These are phyloP conservation scores for Kewa caespitosa DNA, from an alignment of 179 eudicot species.

Conservation along the genomic window DNA sequence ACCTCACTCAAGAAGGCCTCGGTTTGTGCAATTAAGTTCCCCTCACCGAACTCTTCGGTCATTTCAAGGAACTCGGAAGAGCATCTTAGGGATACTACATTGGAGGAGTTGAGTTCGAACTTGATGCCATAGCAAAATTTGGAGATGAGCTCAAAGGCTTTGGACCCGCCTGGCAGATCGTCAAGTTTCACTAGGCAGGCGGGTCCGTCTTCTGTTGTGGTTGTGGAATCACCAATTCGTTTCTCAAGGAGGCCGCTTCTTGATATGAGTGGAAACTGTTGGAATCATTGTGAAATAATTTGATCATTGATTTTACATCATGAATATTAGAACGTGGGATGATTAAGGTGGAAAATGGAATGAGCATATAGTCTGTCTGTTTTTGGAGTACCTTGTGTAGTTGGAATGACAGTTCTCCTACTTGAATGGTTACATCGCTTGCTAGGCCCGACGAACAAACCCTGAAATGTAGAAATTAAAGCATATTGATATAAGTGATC, in stretches of 20 bases:
- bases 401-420: slow-evolving; percentile 72
- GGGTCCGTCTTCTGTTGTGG: slow-evolving; percentile 45
- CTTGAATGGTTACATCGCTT: slow-evolving; percentile 82
- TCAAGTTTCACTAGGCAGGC: slow-evolving; percentile 51
- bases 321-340: neutral
- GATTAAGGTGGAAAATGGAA: too few relatives aligned
- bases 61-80: slow-evolving; percentile 78
- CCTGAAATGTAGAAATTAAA: slow-evolving; percentile 37
- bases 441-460: slow-evolving; percentile 88
- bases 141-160: slow-evolving; percentile 73
- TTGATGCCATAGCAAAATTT: slow-evolving; percentile 89
- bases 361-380: too few relatives aligned
- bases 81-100: slow-evolving; percentile 76
- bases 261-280: slow-evolving; percentile 88
- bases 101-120: slow-evolving; percentile 71
- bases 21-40: slow-evolving; percentile 69
- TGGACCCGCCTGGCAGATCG: slow-evolving; percentile 79
- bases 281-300: too few relatives aligned
- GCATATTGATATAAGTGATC: too few relatives aligned
- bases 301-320: too few relatives aligned
- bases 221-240: slow-evolving; percentile 58
- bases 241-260: slow-evolving; percentile 84
- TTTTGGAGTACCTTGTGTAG: slow-evolving; percentile 71
- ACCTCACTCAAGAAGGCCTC: slow-evolving; percentile 73
- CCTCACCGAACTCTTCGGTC: slow-evolving; percentile 91